A percentile compares a stretch with the other conserved stretches of the same genome.
Evolutionary conservation across 2,329 filamentous ascomycete species (phyloP).

Genomic region (Fusarium camptoceras): DNA sequence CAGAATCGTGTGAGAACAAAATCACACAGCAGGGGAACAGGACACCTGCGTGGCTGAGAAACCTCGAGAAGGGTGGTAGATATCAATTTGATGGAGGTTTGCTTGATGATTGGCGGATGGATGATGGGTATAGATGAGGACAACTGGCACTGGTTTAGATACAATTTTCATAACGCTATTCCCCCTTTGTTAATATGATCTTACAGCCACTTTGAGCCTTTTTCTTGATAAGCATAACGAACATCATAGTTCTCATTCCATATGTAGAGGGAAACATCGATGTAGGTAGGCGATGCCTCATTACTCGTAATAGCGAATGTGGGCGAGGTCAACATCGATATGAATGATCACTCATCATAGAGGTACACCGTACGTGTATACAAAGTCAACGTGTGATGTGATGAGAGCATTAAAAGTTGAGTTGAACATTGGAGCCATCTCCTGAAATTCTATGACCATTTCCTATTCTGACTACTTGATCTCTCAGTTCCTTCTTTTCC

Average conservation of each 20-base stretch:
- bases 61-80: slow-evolving; percentile 6
- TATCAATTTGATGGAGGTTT: slow-evolving; percentile 1
- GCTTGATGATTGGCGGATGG: slow-evolving; percentile 10
- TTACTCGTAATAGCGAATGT: background rate
- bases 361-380: background rate
- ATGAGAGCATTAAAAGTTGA: background rate
- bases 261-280: background rate
- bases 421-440: slow-evolving; percentile 22
- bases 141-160: slow-evolving; percentile 45
- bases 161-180: slow-evolving; percentile 45
- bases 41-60: slow-evolving; percentile 8
- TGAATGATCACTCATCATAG: background rate
- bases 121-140: slow-evolving; percentile 30
- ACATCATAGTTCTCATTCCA: background rate
- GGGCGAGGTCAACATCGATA: background rate
- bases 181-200: slow-evolving; percentile 28
- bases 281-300: background rate
- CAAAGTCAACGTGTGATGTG: background rate
- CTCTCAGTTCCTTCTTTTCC: slow-evolving; percentile 2
- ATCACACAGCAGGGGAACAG: background rate
- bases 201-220: slow-evolving; percentile 10
- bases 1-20: background rate
- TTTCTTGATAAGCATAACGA: background rate
- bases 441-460: slow-evolving; percentile 18
- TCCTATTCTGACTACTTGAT: slow-evolving; percentile 34